A percentile compares a stretch with the other conserved stretches of the same genome.
These are phyloP conservation scores for Exutisphaerella laricina DNA, from an alignment of 2,329 filamentous ascomycete genomes.

Conservation along the genomic window DNA sequence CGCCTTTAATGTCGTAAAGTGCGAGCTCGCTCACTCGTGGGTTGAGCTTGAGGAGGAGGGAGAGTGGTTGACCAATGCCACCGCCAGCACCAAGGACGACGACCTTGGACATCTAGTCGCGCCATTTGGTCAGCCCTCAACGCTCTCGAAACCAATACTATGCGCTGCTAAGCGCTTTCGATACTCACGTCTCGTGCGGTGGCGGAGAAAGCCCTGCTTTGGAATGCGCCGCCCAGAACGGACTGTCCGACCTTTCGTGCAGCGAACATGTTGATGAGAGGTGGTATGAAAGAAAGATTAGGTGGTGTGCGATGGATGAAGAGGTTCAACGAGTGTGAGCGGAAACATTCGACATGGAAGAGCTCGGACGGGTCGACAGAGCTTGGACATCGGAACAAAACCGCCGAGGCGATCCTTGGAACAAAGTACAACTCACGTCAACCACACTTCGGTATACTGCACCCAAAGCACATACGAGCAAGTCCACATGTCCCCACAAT, in stretches of 20 bases:
- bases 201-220: constrained; percentile 50
- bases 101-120: constrained; percentile 84
- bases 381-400: too few species aligned
- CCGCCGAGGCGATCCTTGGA: too few species aligned
- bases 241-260: constrained; percentile 41
- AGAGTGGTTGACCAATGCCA: constrained; percentile 97
- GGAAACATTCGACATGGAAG: too few species aligned
- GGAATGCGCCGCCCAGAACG: constrained; percentile 43
- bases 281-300: neutral
- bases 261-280: constrained; percentile 62
- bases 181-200: constrained; percentile 47
- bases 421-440: too few species aligned
- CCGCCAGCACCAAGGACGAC: constrained; percentile 93
- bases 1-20: constrained; percentile 95
- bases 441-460: too few species aligned
- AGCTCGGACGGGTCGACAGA: too few species aligned
- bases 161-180: neutral
- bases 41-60: constrained; percentile 98
- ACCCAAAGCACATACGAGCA: too few species aligned
- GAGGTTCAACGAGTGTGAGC: neutral
- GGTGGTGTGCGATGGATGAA: neutral
- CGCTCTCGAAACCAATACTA: constrained; percentile 2
- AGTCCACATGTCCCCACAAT: too few species aligned
- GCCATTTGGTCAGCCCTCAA: constrained; percentile 6
- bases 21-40: constrained; percentile 87